Base-by-base conservation (phyloP, 2,329 filamentous ascomycete species). In the Fusarium sp. region DNA sequence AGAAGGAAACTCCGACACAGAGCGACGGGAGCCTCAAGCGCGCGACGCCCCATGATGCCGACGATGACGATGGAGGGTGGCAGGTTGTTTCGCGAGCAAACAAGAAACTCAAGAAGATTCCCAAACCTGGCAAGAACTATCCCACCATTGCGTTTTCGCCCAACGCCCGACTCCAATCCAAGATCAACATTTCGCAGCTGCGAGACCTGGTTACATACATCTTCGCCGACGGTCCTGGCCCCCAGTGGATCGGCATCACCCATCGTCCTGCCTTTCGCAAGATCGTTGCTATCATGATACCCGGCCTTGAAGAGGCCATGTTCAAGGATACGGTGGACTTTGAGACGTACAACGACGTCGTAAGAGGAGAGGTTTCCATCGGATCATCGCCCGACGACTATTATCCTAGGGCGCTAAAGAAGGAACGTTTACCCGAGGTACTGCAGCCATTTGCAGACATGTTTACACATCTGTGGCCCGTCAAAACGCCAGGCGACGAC, bases 281-380 rank as follows among this genome's bases (percentile, higher is more conserved):
- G 84, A 93, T 97, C 33, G 95, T 98, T 33, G 90, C 94, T 45
- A 85, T 99, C 75, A 96, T 98, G 93, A 92, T 98, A 13, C 97
- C 97, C 13, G 97, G 97, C 0, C 85, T 99, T 27, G 96, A 98
- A 80, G 90, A 94, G 78, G 93, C 91, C 72, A 97, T 98, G 93
- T 97, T 98, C 84, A 90, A 93, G 81, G 88, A 90, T 14, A 80
- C 83, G 41, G 86, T 88, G 41, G 84, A 91, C 73, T 88, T 87
- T 58, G 80, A 83, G 11, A 83, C 80, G 1, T 90, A 87, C 77
- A 85, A 86, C 50, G 80, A 84, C 29, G 73, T 22, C 80, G 81
- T 58, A 79, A 80, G 37, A 79, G 84, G 20, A 79, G 84, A 48
- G 61, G 71, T 65, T 29, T 41, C 68, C 4, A 73, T 82, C 16